phyloP scores from a whole-genome alignment of 768 basidiomycete genomes.

The Tylopilus plumbeoviolaceoides region DNA sequence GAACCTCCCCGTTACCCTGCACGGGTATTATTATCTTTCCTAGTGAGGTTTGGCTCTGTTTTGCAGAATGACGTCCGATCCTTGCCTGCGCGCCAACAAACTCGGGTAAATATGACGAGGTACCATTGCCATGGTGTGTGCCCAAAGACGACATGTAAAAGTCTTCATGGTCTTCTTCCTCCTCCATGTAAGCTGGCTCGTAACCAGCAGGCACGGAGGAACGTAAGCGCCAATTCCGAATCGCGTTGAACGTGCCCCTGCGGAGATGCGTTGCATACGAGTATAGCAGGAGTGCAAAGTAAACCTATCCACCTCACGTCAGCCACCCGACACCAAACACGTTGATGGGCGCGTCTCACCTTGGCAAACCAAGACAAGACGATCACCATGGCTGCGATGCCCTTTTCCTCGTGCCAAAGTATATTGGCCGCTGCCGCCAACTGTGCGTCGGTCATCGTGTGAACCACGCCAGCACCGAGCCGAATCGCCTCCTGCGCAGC shows the following conservation, averaged over 20 bases:
- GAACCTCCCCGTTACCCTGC: conserved; percentile 47
- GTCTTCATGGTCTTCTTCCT: conserved; percentile 65
- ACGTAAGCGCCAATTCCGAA: conserved; percentile 42
- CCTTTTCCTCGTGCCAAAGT: conserved; percentile 91
- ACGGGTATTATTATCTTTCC: conserved; percentile 32
- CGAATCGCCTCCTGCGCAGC: conserved; percentile 86
- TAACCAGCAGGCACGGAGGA: conserved; percentile 21
- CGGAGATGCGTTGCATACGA: conserved; percentile 93
- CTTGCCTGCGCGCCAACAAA: conserved; percentile 54
- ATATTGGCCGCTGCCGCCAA: conserved; percentile 67
- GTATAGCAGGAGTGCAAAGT: conserved; percentile 86
- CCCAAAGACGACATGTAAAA: conserved; percentile 59
- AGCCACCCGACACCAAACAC: too few species aligned
- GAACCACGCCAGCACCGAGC: conserved; percentile 47
- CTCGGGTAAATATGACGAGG: conserved; percentile 57
- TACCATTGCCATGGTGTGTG: conserved; percentile 37
- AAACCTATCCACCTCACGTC: conserved; percentile 54
- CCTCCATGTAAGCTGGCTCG: conserved; percentile 38
- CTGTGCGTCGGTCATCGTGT: conserved; percentile 59
- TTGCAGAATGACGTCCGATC: conserved; percentile 25
- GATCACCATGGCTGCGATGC: conserved; percentile 72
- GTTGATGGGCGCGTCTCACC: too few species aligned
- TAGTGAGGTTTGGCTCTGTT: conserved; percentile 22
- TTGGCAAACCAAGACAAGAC: conserved; percentile 83
- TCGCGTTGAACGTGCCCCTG: conserved; percentile 81